Evolutionary conservation across 2,329 filamentous ascomycete genomes (phyloP), one percentile per base, ranked within the genome.

Genomic region (Ophiostoma triangulosporum): DNA sequence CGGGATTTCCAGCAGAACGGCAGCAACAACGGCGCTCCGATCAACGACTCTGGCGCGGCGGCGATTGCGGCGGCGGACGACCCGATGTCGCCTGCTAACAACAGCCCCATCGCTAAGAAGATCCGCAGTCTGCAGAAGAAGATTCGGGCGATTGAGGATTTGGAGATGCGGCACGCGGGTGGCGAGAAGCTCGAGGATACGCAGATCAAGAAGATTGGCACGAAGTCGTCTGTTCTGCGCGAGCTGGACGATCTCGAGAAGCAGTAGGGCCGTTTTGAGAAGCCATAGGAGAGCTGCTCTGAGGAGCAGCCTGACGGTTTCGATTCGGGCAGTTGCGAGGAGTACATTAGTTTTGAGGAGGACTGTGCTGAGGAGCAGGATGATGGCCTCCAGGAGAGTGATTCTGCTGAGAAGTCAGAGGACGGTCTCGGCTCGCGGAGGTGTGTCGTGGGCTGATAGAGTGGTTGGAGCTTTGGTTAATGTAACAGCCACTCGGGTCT

Each of bases 171-270:
- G 54, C 82, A 90, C 60, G 93, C 91, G 3, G 84, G 85, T 32
- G 91, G 91, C 5, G 93, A 98, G 76, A 97, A 96, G 76, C 73
- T 98, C 57, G 93, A 98, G 72, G 91, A 96, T 64, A 98, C 93
- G 31, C 93, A 98, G 72, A 82, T 98, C 69, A 94, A 95, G 77
- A 98, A 98, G 78, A 98, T 98, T 62, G 79, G 81, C 54, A 97
- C 89, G 22, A 95, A 97, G 73, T 74, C 82, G 49, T 70, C 78
- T 15, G 91, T 98, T 55, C 75, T 90, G 57, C 88, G 85, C 70
- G 93, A 98, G 71, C 72, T 98, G 56, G 78, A 85, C 48, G 71
- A 68, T 7, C 66, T 90, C 52, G 72, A 68, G 61, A 70, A 65
- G 60, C 67, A 69, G 56, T 54, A 48, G 45, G 27, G 26, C 7